Evolutionary conservation across 148 eudicot species (phyloP), one percentile per base, ranked within the genome.

Genomic region (Cornus florida): DNA sequence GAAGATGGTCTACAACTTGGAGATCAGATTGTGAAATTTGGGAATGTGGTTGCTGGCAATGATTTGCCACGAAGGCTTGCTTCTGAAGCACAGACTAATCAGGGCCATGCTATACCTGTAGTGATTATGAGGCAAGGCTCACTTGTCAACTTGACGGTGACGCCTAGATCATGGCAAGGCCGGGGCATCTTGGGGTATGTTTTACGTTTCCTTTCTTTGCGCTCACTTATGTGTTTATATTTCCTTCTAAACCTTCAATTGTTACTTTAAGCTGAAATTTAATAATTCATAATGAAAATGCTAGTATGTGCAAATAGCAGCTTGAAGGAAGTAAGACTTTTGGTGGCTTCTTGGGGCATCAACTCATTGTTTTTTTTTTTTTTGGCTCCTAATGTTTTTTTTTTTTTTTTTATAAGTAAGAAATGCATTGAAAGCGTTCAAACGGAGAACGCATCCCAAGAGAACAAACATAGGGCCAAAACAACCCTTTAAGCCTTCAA

Each of bases 1-100:
- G 99, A 93, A 82, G 99, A 93, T 84, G 99, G 99, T 62, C 80
- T 96, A 85, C 98, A 96, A 79, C 93, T 96, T 65, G 99, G 99
- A 35, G 99, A 96, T 83, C 99, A 92, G 79, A 86, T 96, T 60
- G 83, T 92, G 79, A 93, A 91, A 81, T 96, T 93, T 82, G 98
- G 99, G 78, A 84, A 53, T 73, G 97, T 96, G 53, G 95, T 85
- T 56, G 82, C 84, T 73, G 98, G 99, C 69, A 95, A 91, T 38
- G 84, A 89, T 85, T 79, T 91, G 86, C 81, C 90, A 69, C 79
- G 86, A 67, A 86, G 87, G 84, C 92, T 96, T 82, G 90, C 98
- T 75, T 85, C 92, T 82, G 98, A 96, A 88, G 89, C 90, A 79
- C 98, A 92, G 81, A 74, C 75, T 68, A 87, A 90, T 71, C 90